phyloP scores from a whole-genome alignment of 2,329 filamentous ascomycete species.

The Aspergillus brunneoviolaceus region DNA sequence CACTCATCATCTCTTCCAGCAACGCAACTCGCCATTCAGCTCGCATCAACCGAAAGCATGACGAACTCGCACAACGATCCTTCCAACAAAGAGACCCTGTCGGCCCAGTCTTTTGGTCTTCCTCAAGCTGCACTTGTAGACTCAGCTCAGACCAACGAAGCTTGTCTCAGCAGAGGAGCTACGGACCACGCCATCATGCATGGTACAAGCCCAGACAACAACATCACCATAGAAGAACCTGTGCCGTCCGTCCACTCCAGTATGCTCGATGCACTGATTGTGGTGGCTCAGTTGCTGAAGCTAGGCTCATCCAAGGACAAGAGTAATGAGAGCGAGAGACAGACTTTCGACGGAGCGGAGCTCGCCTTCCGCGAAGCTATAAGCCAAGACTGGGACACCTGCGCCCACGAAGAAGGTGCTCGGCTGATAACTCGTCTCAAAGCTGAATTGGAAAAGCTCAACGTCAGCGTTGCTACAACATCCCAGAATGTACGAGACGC shows the following conservation, averaged over 20 bases:
- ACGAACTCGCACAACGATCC: background rate
- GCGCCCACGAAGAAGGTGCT: constrained; percentile 9
- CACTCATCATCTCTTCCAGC: background rate
- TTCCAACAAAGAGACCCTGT: background rate
- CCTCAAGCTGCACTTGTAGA: too few species aligned
- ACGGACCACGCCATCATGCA: too few species aligned
- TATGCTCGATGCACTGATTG: constrained; percentile 34
- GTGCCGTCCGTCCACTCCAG: constrained; percentile 24
- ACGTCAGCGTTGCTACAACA: background rate
- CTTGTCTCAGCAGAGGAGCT: too few species aligned
- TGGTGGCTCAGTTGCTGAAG: constrained; percentile 37
- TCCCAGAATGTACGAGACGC: background rate
- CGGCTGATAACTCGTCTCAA: constrained; percentile 24
- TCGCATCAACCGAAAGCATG: background rate
- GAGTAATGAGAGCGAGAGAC: constrained; percentile 13
- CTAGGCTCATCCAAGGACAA: constrained; percentile 38
- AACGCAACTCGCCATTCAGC: background rate
- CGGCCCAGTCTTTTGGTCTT: too few species aligned
- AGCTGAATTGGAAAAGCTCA: background rate
- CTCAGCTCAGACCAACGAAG: too few species aligned
- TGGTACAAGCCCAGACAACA: too few species aligned
- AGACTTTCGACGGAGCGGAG: constrained; percentile 18
- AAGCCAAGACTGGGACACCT: constrained; percentile 32
- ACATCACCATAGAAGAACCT: constrained; percentile 23
- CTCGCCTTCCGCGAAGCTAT: constrained; percentile 29